These are phyloP conservation scores for Endocladia muricata DNA, from an alignment of 31 red algal species.

Conservation along the genomic window DNA sequence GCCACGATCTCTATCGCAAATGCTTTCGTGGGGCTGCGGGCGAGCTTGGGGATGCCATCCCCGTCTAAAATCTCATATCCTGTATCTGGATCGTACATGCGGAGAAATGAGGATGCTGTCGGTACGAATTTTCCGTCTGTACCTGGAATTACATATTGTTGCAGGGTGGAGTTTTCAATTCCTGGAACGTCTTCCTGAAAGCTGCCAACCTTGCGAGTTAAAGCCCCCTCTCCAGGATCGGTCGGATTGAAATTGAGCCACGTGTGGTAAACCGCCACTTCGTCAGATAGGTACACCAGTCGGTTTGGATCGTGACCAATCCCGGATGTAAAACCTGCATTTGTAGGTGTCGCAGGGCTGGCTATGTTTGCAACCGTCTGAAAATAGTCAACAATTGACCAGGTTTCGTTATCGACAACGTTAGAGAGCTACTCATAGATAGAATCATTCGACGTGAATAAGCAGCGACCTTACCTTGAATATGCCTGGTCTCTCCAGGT, in stretches of 20 bases:
- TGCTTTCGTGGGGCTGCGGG: neutral
- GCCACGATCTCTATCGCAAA: neutral
- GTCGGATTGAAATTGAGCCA: constrained; percentile 26
- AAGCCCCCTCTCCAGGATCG: neutral
- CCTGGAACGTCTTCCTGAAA: constrained; percentile 19
- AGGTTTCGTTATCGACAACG: neutral
- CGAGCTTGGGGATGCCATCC: neutral
- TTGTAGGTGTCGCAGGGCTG: neutral
- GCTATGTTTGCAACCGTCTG: neutral
- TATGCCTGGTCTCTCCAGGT: neutral
- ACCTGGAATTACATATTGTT: neutral
- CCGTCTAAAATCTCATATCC: constrained; percentile 1
- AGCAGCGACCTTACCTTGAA: neutral
- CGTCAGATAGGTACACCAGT: neutral
- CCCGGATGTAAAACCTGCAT: constrained; percentile 7
- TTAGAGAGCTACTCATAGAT: neutral
- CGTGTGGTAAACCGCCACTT: neutral
- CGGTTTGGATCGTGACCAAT: constrained; percentile 7
- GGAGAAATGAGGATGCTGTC: neutral
- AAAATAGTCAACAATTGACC: neutral
- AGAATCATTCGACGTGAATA: neutral
- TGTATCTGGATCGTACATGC: constrained; percentile 6
- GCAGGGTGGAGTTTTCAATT: neutral
- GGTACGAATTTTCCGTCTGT: neutral
- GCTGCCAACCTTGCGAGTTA: neutral